A percentile compares a stretch with the other conserved stretches of the same genome.
Evolutionary conservation across 2,329 filamentous ascomycete species (phyloP).

Genomic region (Beauveria medogensis): DNA sequence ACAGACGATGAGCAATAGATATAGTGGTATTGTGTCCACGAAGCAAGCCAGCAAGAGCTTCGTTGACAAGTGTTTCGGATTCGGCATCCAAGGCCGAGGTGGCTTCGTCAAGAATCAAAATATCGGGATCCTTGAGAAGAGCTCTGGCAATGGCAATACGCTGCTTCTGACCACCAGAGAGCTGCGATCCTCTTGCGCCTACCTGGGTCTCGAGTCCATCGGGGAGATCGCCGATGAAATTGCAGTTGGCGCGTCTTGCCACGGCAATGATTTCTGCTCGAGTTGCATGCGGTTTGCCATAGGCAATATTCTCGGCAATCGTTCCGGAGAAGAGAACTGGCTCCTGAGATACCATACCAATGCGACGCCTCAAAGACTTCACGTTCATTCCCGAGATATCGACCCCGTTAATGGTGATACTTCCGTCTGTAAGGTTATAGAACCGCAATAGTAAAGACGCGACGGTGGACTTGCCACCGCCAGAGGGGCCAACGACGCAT

Average conservation of each 20-base stretch:
- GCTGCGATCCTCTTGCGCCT: slow-evolving; percentile 82
- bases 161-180: slow-evolving; percentile 95
- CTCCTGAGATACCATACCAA: slow-evolving; percentile 92
- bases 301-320: slow-evolving; percentile 83
- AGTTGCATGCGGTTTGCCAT: slow-evolving; percentile 73
- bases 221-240: slow-evolving; percentile 93
- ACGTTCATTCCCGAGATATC: slow-evolving; percentile 84
- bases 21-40: slow-evolving; percentile 91
- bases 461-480: slow-evolving; percentile 93
- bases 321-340: slow-evolving; percentile 85
- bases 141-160: slow-evolving; percentile 94
- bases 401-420: slow-evolving; percentile 73
- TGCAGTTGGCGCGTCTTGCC: slow-evolving; percentile 87
- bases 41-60: slow-evolving; percentile 73
- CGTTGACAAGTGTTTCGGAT: slow-evolving; percentile 92
- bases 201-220: slow-evolving; percentile 92
- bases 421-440: slow-evolving; percentile 72
- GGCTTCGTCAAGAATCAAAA: slow-evolving; percentile 91
- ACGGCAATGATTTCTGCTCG: slow-evolving; percentile 76
- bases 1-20: slow-evolving; percentile 90
- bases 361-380: slow-evolving; percentile 84
- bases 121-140: slow-evolving; percentile 91
- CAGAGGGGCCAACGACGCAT: slow-evolving; percentile 91
- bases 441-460: slow-evolving; percentile 86
- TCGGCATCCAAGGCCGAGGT: slow-evolving; percentile 94